These are phyloP conservation scores for Blastomyces parvus DNA, from an alignment of 2,329 filamentous ascomycete genomes.

Conservation along the genomic window DNA sequence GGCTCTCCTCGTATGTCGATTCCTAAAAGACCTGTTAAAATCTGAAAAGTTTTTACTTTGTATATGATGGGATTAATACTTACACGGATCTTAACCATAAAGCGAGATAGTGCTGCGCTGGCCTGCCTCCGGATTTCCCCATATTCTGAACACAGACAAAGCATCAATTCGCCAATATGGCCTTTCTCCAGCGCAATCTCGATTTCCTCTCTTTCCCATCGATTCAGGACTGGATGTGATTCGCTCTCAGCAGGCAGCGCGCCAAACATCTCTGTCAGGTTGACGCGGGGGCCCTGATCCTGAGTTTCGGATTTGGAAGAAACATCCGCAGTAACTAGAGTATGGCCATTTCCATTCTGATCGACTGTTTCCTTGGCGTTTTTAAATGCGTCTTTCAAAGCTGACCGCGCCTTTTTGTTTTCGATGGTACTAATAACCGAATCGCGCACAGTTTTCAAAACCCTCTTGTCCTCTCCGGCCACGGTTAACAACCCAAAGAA, in stretches of 20 bases:
- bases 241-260: conserved; percentile 38
- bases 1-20: conserved; percentile 64
- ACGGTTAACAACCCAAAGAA: conserved; percentile 48
- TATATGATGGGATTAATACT: background rate
- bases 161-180: conserved; percentile 58
- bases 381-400: conserved; percentile 32
- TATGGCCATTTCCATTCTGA: conserved; percentile 9
- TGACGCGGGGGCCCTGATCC: conserved; percentile 24
- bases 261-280: conserved; percentile 46
- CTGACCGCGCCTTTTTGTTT: conserved; percentile 27
- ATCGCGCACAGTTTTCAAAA: conserved; percentile 40
- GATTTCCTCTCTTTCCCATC: conserved; percentile 66
- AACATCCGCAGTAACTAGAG: conserved; percentile 6
- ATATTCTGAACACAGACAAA: conserved; percentile 66
- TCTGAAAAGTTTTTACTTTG: background rate
- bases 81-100: conserved; percentile 39
- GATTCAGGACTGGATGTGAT: conserved; percentile 39
- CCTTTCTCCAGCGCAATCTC: conserved; percentile 74
- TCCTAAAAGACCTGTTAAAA: conserved; percentile 36
- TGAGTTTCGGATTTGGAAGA: conserved; percentile 5
- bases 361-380: conserved; percentile 19
- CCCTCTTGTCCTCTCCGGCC: conserved; percentile 42
- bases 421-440: conserved; percentile 35
- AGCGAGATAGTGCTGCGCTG: conserved; percentile 27
- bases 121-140: conserved; percentile 71